Evolutionary conservation across 768 basidiomycete species (phyloP).

Genomic region (Leccinum longicurvipes): DNA sequence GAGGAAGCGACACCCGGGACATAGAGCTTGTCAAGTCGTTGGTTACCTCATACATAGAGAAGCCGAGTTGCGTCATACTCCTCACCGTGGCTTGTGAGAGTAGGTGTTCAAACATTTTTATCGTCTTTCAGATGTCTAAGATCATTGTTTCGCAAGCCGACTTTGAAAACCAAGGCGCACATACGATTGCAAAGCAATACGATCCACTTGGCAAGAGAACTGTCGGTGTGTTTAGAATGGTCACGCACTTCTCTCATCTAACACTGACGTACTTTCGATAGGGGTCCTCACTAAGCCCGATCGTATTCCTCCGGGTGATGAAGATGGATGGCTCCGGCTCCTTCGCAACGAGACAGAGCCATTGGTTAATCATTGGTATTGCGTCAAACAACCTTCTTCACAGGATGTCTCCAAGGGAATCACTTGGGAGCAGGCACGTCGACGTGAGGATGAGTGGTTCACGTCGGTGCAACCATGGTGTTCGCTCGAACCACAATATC

Average conservation of each 20-base stretch:
- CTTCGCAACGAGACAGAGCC: conserved; percentile 50
- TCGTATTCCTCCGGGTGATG: conserved; percentile 38
- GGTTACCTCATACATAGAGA: conserved; percentile 57
- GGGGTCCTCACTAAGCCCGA: conserved; percentile 65
- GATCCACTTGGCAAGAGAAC: conserved; percentile 67
- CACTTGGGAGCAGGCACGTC: conserved; percentile 59
- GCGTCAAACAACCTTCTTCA: conserved; percentile 40
- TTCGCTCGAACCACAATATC: conserved; percentile 46
- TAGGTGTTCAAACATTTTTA: conserved; percentile 1
- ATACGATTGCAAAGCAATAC: conserved; percentile 54
- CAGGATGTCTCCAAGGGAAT: conserved; percentile 22
- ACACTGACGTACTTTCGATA: neutral
- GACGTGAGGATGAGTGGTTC: conserved; percentile 57
- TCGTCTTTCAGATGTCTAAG: conserved; percentile 34
- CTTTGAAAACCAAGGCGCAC: conserved; percentile 76
- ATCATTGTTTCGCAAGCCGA: conserved; percentile 53
- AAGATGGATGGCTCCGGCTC: conserved; percentile 48
- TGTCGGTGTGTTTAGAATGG: conserved; percentile 50
- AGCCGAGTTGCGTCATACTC: conserved; percentile 66
- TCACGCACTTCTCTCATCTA: conserved; percentile 49
- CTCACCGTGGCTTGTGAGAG: conserved; percentile 53
- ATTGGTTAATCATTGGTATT: conserved; percentile 32
- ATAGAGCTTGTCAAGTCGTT: conserved; percentile 60
- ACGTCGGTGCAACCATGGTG: conserved; percentile 50
- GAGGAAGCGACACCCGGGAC: conserved; percentile 48